These are phyloP conservation scores for Friedmanniomyces endolithicus DNA, from an alignment of 495 filamentous ascomycete genomes.

Conservation along the genomic window DNA sequence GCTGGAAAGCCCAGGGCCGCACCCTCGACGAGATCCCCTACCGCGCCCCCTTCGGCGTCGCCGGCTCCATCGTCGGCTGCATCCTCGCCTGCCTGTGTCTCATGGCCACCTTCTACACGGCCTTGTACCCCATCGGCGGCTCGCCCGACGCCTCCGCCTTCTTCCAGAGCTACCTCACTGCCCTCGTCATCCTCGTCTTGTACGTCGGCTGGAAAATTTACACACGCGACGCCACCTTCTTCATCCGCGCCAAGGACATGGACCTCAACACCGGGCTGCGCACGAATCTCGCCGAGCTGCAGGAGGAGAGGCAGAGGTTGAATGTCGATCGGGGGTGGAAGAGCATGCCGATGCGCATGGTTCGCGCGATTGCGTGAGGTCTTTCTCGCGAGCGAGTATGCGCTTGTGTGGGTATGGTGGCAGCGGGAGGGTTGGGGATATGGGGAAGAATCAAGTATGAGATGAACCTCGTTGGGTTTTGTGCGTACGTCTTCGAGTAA, in stretches of 20 bases:
- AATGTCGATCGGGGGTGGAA: no score
- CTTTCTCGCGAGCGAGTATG: no score
- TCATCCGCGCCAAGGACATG: constrained; percentile 19
- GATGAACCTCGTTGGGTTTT: no score
- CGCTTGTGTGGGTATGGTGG: no score
- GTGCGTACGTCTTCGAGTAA: no score
- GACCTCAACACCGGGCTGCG: constrained; percentile 23
- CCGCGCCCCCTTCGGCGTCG: constrained; percentile 51
- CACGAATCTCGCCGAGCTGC: no score
- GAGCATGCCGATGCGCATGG: no score
- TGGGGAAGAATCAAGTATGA: no score
- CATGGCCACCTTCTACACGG: constrained; percentile 45
- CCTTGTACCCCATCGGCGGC: constrained; percentile 24
- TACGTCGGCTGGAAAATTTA: constrained; percentile 68
- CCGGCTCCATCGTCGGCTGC: constrained; percentile 55
- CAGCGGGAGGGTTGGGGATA: no score
- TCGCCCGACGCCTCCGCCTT: constrained; percentile 44
- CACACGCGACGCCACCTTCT: constrained; percentile 18
- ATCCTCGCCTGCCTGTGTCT: constrained; percentile 47
- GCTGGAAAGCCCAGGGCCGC: constrained; percentile 48
- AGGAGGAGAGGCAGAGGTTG: no score
- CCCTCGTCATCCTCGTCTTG: constrained; percentile 61
- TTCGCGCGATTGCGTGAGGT: no score
- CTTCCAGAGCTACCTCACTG: constrained; percentile 64
- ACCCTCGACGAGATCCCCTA: constrained; percentile 60